These are phyloP conservation scores for Canna indica DNA, from an alignment of 176 grass and related monocot species.

Conservation along the genomic window DNA sequence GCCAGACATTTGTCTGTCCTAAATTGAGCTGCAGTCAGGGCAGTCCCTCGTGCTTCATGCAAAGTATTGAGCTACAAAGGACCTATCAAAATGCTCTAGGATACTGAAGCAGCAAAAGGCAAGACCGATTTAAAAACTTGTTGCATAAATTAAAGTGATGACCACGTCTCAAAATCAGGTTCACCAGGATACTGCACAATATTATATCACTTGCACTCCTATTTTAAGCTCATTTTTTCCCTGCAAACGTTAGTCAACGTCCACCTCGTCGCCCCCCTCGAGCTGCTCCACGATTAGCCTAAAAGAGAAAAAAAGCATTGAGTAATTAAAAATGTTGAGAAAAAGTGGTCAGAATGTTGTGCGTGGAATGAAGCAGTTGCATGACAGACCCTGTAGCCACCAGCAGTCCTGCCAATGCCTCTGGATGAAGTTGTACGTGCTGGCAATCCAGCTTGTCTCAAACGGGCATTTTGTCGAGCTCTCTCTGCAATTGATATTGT, in stretches of 20 bases:
- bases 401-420: conserved; percentile 35
- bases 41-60: no score
- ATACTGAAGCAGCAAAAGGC: no score
- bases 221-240: background rate
- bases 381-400: conserved; percentile 30
- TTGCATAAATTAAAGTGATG: no score
- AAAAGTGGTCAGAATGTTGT: background rate
- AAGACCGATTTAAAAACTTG: no score
- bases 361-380: no score
- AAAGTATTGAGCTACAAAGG: no score
- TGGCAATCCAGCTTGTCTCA: conserved; percentile 41
- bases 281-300: background rate
- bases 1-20: no score
- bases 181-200: no score
- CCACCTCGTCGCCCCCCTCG: conserved; percentile 6
- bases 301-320: background rate
- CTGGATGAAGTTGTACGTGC: conserved; percentile 25
- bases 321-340: background rate
- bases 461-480: conserved; percentile 31
- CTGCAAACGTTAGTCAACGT: conserved; percentile 3
- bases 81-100: no score
- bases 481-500: conserved; percentile 56
- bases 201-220: no score
- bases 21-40: no score
- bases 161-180: no score